These are phyloP conservation scores for Penicillium sp. DNA, from an alignment of 2,329 filamentous ascomycete species.

Conservation along the genomic window DNA sequence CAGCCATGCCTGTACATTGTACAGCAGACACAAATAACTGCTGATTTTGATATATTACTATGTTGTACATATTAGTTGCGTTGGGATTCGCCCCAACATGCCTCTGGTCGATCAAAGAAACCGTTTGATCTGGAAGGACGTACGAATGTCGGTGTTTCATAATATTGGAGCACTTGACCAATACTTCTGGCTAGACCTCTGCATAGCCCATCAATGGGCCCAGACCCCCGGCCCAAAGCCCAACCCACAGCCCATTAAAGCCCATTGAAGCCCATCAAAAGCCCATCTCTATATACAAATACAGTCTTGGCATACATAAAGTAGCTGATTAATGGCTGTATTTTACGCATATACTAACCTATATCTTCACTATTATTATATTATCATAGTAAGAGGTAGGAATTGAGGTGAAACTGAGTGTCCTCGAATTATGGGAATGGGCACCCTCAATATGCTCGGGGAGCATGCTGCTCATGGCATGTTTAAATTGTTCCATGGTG, in stretches of 20 bases:
- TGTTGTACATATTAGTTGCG: too few relatives aligned
- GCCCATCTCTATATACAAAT: too few relatives aligned
- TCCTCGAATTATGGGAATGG: constrained; percentile 28
- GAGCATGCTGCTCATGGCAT: constrained; percentile 12
- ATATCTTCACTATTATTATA: too few relatives aligned
- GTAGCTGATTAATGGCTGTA: too few relatives aligned
- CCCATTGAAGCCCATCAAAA: too few relatives aligned
- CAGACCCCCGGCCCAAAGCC: too few relatives aligned
- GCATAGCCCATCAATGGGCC: too few relatives aligned
- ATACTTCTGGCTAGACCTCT: background rate
- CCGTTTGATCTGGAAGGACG: constrained; percentile 1
- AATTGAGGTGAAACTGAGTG: constrained; percentile 27
- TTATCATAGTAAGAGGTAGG: too few relatives aligned
- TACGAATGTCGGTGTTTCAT: background rate
- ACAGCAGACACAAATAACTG: background rate
- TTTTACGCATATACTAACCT: too few relatives aligned
- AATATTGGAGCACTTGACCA: background rate
- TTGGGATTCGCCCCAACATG: background rate
- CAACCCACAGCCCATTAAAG: too few relatives aligned
- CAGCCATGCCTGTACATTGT: background rate
- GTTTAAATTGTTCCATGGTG: constrained; percentile 6
- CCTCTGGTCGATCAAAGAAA: background rate
- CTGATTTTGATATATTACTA: background rate
- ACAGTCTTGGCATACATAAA: too few relatives aligned
- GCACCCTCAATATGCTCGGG: constrained; percentile 13